Percentiles rank a stretch among this genome's conserved stretches.
phyloP scores from a whole-genome alignment of 164 flowering plant genomes.

The Macadamia integrifolia region DNA sequence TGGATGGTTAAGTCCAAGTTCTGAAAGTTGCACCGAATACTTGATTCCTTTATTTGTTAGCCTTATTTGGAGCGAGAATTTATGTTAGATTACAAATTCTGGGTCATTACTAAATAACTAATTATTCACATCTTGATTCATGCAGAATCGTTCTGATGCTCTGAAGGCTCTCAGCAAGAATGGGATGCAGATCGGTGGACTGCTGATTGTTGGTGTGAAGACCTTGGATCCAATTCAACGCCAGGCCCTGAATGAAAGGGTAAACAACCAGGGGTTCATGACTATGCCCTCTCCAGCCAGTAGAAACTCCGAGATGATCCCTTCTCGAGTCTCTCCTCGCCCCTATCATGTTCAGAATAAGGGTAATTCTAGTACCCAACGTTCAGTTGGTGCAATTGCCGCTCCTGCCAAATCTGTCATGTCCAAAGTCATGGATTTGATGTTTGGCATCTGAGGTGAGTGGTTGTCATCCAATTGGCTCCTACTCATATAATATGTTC shows the following conservation, averaged over 20 bases:
- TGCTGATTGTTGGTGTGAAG: conserved; percentile 86
- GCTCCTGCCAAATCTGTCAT: conserved; percentile 79
- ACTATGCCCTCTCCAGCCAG: conserved; percentile 48
- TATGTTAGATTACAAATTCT: background rate
- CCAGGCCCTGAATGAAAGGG: conserved; percentile 56
- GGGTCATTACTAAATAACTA: background rate
- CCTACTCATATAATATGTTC: too few species aligned
- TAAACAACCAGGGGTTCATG: conserved; percentile 77
- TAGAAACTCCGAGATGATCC: conserved; percentile 33
- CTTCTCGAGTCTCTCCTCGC: conserved; percentile 31
- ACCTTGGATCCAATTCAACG: conserved; percentile 74
- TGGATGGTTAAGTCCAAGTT: too few species aligned
- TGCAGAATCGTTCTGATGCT: conserved; percentile 85
- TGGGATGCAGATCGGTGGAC: conserved; percentile 84
- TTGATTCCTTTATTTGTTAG: too few species aligned
- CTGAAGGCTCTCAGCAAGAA: conserved; percentile 79
- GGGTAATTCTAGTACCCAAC: conserved; percentile 25
- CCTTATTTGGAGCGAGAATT: too few species aligned
- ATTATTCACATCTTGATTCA: background rate
- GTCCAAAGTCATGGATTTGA: conserved; percentile 74
- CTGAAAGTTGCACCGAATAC: too few species aligned
- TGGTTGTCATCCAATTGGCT: background rate
- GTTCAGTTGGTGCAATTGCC: conserved; percentile 71
- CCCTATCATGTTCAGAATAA: conserved; percentile 62
- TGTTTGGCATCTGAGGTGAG: conserved; percentile 72